Evolutionary conservation across 2,329 filamentous ascomycete genomes (phyloP), one percentile per base, ranked within the genome.

Genomic region (Emergomyces pasteurianus): DNA sequence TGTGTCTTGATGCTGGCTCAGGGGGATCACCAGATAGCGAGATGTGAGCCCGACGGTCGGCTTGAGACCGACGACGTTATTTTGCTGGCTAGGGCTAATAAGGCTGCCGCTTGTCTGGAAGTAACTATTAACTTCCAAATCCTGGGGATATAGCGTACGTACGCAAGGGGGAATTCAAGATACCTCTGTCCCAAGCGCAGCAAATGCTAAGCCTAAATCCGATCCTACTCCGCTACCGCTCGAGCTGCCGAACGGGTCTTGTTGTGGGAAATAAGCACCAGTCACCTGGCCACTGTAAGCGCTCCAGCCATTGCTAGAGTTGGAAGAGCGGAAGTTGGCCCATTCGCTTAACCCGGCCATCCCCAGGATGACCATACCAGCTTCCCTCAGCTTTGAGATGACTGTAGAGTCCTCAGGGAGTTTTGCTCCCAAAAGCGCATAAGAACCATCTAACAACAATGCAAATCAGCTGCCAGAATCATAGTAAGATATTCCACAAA

Each of bases 41-140:
- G 83, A 85, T 0, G 82, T 87, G 3, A 88, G 74, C 0, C 86
- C 86, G 1, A 87, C 82, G 0, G 84, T 86, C 0, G 86, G 84
- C 68, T 86, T 86, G 69, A 89, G 84, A 1, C 84, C 86, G 0
- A 87, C 85, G 1, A 88, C 69, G 61, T 86, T 86, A 73, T 83
- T 87, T 5, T 74, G 67, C 49, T 73, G 66, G 26, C 23, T 28
- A 3, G 49, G 47, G 18, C 58, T 43, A 34, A 54, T 31, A 23
- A 59, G 42, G 58, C 58, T 59, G 49, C 58, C 36, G 14, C 31
- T 46, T 21, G 26, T 58, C 64, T 61, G 42, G 16, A 26, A 53
- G 38, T 9, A 36, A 8, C 55, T 38, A 60, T 58, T 50, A 40
- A 28, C 40, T 36, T 23, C n/a, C 21, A 21, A 21, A 5, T 5